Evolutionary conservation across 2,329 filamentous ascomycete genomes (phyloP).

Genomic region (Fusarium chuoi): DNA sequence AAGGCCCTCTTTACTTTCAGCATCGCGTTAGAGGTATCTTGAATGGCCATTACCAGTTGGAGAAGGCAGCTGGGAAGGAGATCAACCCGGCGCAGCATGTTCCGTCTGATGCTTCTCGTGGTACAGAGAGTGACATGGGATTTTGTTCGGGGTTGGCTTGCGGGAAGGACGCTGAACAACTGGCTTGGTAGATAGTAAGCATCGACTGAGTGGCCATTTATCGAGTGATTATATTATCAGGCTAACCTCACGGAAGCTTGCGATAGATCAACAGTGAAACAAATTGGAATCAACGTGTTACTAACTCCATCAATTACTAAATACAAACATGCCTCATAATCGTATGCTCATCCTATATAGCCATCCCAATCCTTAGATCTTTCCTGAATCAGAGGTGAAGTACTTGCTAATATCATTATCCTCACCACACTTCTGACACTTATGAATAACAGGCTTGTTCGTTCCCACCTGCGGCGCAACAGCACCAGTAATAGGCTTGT

Average conservation of each 20-base stretch:
- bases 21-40: neutral
- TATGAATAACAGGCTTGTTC: conserved; percentile 15
- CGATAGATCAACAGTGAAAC: accelerated
- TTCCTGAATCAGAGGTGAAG: neutral
- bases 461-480: neutral
- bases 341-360: neutral
- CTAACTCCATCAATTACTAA: neutral
- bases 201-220: accelerated
- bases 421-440: conserved; percentile 26
- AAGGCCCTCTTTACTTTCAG: conserved; percentile 6
- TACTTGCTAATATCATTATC: conserved; percentile 22
- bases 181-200: neutral
- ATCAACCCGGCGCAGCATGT: conserved; percentile 23
- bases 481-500: neutral
- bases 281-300: neutral
- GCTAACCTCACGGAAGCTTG: accelerated
- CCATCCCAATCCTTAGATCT: neutral
- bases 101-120: neutral
- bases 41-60: neutral
- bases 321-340: neutral
- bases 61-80: neutral
- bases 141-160: neutral
- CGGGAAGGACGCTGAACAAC: neutral
- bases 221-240: accelerated
- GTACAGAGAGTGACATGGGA: neutral